Evolutionary conservation across 495 filamentous ascomycete species (phyloP).

Genomic region (Geopyxis carbonaria): DNA sequence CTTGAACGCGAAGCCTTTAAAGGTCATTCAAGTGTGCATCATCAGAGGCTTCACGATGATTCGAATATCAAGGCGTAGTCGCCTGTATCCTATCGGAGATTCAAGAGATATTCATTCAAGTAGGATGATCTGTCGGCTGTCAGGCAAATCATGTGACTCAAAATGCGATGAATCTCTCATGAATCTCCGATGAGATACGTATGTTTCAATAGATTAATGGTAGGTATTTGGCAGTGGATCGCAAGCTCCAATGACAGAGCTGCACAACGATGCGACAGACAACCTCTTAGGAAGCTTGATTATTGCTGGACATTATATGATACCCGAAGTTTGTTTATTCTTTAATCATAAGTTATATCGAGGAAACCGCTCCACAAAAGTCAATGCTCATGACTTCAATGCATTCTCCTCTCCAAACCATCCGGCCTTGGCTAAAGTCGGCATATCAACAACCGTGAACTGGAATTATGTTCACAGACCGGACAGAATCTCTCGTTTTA

Average conservation of each 20-base stretch:
- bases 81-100: too few relatives aligned
- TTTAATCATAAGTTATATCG: constrained; percentile 89
- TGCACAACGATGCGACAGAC: constrained; percentile 91
- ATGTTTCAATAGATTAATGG: too few relatives aligned
- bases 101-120: too few relatives aligned
- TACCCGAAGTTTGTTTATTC: constrained; percentile 90
- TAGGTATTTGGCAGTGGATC: constrained; percentile 36
- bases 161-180: too few relatives aligned
- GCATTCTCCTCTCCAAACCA: constrained; percentile 81
- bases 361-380: constrained; percentile 78
- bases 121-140: too few relatives aligned
- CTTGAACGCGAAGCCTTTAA: too few relatives aligned
- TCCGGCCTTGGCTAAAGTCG: constrained; percentile 61
- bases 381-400: constrained; percentile 68
- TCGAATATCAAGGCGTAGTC: too few relatives aligned
- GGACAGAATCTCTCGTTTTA: constrained; percentile 53
- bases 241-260: constrained; percentile 79
- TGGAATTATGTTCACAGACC: constrained; percentile 71
- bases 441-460: constrained; percentile 62
- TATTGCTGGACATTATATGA: constrained; percentile 88
- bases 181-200: too few relatives aligned
- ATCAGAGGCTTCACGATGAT: too few relatives aligned
- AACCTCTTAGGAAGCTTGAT: constrained; percentile 85
- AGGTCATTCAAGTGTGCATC: too few relatives aligned
- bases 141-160: too few relatives aligned